phyloP scores from a whole-genome alignment of 2,329 filamentous ascomycete species.

The Neopestalotiopsis sp. region DNA sequence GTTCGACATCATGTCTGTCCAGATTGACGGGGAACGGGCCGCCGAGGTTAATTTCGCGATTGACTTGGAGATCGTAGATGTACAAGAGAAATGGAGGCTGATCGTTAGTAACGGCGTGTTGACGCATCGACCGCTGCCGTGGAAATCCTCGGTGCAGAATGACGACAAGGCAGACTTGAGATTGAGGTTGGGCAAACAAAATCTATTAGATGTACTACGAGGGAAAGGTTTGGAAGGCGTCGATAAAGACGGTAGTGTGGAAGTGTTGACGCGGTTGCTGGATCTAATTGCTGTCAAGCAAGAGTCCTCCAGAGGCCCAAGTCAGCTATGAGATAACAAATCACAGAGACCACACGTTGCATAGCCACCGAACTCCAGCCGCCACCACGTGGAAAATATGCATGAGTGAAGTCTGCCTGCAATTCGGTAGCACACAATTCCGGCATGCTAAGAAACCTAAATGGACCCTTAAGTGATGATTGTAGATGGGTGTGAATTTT shows the following conservation, averaged over 20 bases:
- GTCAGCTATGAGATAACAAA: not conserved
- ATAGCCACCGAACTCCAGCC: too few species aligned
- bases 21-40: constrained; percentile 19
- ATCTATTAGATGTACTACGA: not conserved
- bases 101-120: constrained; percentile 27
- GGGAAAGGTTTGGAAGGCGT: not conserved
- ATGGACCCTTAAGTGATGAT: too few species aligned
- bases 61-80: constrained; percentile 19
- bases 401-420: too few species aligned
- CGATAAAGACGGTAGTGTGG: not conserved
- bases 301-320: not conserved
- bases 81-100: constrained; percentile 29
- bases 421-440: too few species aligned
- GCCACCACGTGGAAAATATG: too few species aligned
- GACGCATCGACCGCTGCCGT: not conserved
- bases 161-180: not conserved
- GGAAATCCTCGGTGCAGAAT: not conserved
- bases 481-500: too few species aligned
- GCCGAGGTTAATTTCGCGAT: constrained; percentile 8
- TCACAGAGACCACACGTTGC: too few species aligned
- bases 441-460: too few species aligned
- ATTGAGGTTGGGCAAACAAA: not conserved
- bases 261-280: not conserved
- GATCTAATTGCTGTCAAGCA: not conserved
- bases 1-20: constrained; percentile 19